Evolutionary conservation across 2,329 filamentous ascomycete genomes (phyloP).

Genomic region (Leptographium flavum): DNA sequence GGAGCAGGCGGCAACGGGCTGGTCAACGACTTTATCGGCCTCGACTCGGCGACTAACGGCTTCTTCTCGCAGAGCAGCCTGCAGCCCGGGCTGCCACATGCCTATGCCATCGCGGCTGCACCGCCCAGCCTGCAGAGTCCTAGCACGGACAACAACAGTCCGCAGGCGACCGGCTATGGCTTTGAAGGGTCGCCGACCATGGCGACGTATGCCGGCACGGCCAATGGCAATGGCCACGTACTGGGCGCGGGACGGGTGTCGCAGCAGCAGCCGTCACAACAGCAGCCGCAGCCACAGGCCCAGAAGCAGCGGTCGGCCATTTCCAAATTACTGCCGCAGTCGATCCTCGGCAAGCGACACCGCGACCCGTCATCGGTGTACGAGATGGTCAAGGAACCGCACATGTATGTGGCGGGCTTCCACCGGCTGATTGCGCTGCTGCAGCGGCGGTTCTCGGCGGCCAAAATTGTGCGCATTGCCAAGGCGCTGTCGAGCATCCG

Average conservation of each 20-base stretch:
- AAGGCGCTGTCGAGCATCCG: conserved; percentile 80
- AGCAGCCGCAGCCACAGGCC: conserved; percentile 9
- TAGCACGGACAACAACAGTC: conserved; percentile 50
- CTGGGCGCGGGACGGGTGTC: conserved; percentile 2
- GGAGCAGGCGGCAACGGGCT: conserved; percentile 18
- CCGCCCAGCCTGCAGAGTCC: conserved; percentile 49
- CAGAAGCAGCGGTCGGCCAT: conserved; percentile 30
- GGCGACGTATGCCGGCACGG: conserved; percentile 16
- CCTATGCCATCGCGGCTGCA: conserved; percentile 49
- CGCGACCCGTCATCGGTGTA: conserved; percentile 77
- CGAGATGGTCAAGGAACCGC: conserved; percentile 76
- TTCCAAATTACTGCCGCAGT: conserved; percentile 28
- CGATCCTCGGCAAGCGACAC: conserved; percentile 41
- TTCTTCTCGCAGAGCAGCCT: conserved; percentile 43
- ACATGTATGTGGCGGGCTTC: conserved; percentile 80
- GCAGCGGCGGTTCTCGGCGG: conserved; percentile 60
- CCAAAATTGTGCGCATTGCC: conserved; percentile 69
- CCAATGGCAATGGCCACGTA: conserved; percentile 2
- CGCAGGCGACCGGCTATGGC: conserved; percentile 35
- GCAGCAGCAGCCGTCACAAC: conserved; percentile 1
- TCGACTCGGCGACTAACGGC: conserved; percentile 32
- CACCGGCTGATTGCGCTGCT: conserved; percentile 76
- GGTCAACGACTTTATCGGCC: conserved; percentile 36
- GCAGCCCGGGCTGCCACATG: conserved; percentile 48
- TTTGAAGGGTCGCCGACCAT: conserved; percentile 42